These are phyloP conservation scores for Cyberlindnera mycetangii DNA, from an alignment of 805 yeast genomes.

Conservation along the genomic window DNA sequence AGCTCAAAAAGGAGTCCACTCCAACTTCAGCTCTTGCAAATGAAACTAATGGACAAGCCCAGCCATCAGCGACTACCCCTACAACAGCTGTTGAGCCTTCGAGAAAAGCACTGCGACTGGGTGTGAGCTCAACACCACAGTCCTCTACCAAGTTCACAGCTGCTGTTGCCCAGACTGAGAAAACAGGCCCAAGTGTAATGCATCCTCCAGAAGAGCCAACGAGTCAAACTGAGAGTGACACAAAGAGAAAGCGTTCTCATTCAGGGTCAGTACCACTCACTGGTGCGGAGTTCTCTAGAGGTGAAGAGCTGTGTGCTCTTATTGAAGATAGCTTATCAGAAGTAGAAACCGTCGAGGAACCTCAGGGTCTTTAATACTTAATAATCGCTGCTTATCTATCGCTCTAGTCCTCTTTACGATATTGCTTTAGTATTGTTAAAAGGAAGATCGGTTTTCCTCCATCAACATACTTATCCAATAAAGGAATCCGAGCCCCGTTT, in stretches of 20 bases:
- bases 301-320: background rate
- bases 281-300: background rate
- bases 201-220: too few species aligned
- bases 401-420: too few species aligned
- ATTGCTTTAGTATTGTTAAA: too few species aligned
- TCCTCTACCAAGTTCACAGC: background rate
- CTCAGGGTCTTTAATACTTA: background rate
- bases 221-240: too few species aligned
- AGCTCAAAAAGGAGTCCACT: background rate
- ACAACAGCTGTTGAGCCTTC: background rate
- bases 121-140: background rate
- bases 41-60: background rate
- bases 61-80: background rate
- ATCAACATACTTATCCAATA: too few species aligned
- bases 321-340: background rate
- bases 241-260: background rate
- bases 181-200: background rate
- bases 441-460: too few species aligned
- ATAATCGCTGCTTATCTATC: background rate
- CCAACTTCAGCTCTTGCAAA: background rate
- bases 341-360: background rate
- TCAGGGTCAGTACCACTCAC: background rate
- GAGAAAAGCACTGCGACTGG: background rate
- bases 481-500: constrained; percentile 5
- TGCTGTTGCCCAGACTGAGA: too few species aligned